Conservation (phyloP, 768 basidiomycete genomes). For the Mycena belliarum region DNA sequence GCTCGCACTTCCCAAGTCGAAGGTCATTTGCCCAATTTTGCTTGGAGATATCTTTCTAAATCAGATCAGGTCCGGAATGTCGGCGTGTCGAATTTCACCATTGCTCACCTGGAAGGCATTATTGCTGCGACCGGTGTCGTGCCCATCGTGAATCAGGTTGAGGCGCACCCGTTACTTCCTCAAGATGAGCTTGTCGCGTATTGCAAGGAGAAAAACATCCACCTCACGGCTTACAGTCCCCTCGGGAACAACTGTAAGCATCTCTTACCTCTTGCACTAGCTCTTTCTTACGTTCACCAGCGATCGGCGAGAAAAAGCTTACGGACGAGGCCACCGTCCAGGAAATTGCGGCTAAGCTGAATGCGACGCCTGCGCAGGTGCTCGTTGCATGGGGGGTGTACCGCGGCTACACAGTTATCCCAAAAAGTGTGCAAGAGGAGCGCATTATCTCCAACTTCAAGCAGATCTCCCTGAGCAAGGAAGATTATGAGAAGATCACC, state of each 20-base stretch:
- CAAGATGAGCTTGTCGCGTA: slow-evolving; percentile 74
- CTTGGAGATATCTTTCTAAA: not conserved
- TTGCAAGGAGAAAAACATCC: slow-evolving; percentile 69
- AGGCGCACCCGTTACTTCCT: slow-evolving; percentile 78
- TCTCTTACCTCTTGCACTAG: not conserved
- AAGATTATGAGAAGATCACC: slow-evolving; percentile 64
- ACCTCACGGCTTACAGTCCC: slow-evolving; percentile 66
- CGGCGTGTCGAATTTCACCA: slow-evolving; percentile 84
- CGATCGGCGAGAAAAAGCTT: slow-evolving; percentile 61
- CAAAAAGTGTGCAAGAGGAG: slow-evolving; percentile 74
- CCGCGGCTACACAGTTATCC: slow-evolving; percentile 81
- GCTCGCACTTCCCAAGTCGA: slow-evolving; percentile 68
- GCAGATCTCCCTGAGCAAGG: slow-evolving; percentile 65
- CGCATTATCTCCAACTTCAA: slow-evolving; percentile 79
- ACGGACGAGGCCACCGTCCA: slow-evolving; percentile 65
- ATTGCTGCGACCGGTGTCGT: slow-evolving; percentile 69
- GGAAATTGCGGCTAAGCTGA: slow-evolving; percentile 61
- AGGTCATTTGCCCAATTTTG: slow-evolving; percentile 41
- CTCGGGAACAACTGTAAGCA: slow-evolving; percentile 77
- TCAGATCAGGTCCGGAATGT: slow-evolving; percentile 56
- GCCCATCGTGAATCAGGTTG: slow-evolving; percentile 81
- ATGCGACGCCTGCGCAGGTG: slow-evolving; percentile 76
- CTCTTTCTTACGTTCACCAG: slow-evolving; percentile 32
- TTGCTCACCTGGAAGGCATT: slow-evolving; percentile 65
- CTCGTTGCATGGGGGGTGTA: slow-evolving; percentile 78